Base-by-base conservation (phyloP, 1,284 basidiomycete genomes). In the Volvariella volvacea region DNA sequence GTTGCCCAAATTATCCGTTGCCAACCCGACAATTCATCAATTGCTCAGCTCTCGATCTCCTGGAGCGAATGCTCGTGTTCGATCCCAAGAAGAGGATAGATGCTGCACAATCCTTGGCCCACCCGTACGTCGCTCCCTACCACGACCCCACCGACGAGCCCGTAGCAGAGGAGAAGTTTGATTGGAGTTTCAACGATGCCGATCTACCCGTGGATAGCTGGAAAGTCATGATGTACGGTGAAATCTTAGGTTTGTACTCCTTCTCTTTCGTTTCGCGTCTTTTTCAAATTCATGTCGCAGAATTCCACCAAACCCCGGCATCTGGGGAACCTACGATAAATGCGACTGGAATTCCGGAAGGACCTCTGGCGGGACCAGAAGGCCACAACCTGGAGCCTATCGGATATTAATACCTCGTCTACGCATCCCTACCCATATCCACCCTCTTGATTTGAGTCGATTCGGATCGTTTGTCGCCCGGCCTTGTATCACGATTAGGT, bases 141-240 rank as follows among this genome's bases (percentile, higher is more conserved):
- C 96, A 99, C 62, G 96, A 99, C 68, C 93, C 95, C 6, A 93
- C 92, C 6, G 95, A 99, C 62, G 96, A 99, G 65, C 95, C 96
- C 3, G 85, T 88, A 36, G 92, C 95, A 6, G 80, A 78, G 28
- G 94, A 98, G 64, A 87, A 91, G 58, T 99, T 99, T 58, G 95
- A 99, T 66, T 99, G 95, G 95, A 90, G 85, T 58, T 99, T 99
- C 80, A 99, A 99, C 67, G 95, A 99, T 55, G 96, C 96, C n/a
- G 95, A 99, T 63, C 74, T 99, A 38, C 96, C 96, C 0, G 91
- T 99, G 20, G 95, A 99, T 62, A 97, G 92, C 2, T 99, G 95
- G 95, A 98, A 97, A 70, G 95, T 98, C 57, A 93, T 94, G 91
- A 93, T 94, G 91, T 94, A 94, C 70, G 86, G 82, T 56, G 91